phyloP scores from a whole-genome alignment of 1,284 basidiomycete genomes.

The Leucoagaricus sp. region DNA sequence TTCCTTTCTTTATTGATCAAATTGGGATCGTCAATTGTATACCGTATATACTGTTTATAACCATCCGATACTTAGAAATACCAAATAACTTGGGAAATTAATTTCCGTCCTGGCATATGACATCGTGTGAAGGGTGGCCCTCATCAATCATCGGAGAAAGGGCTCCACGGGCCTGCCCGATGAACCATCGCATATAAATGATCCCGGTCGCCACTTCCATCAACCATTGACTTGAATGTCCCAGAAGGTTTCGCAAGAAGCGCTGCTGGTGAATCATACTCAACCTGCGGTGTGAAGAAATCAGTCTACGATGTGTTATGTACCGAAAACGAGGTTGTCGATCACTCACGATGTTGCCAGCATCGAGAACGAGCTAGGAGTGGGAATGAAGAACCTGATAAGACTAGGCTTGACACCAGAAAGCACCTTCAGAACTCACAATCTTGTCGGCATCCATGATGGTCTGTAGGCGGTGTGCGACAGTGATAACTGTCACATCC shows the following conservation, averaged over 20 bases:
- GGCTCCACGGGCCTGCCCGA: background rate
- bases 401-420: slow-evolving; percentile 22
- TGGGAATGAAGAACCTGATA: slow-evolving; percentile 11
- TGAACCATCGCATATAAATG: slow-evolving; percentile 10
- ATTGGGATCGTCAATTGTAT: background rate
- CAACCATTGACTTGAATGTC: slow-evolving; percentile 44
- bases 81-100: too few species aligned
- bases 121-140: too few species aligned
- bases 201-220: slow-evolving; percentile 33
- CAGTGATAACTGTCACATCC: slow-evolving; percentile 62
- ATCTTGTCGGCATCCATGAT: slow-evolving; percentile 68
- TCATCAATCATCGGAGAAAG: too few species aligned
- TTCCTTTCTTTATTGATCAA: background rate
- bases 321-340: background rate
- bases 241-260: slow-evolving; percentile 44
- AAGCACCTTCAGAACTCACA: slow-evolving; percentile 22
- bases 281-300: slow-evolving; percentile 21
- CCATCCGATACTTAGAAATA: too few species aligned
- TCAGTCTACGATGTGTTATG: background rate
- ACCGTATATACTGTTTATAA: background rate
- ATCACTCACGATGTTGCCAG: slow-evolving; percentile 32
- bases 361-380: slow-evolving; percentile 34
- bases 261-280: slow-evolving; percentile 44
- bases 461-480: slow-evolving; percentile 71
- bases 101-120: too few species aligned